A percentile compares a stretch with the other conserved stretches of the same genome.
Conservation (phyloP, 495 filamentous ascomycete genomes). For the Gamarada debralockiae region DNA sequence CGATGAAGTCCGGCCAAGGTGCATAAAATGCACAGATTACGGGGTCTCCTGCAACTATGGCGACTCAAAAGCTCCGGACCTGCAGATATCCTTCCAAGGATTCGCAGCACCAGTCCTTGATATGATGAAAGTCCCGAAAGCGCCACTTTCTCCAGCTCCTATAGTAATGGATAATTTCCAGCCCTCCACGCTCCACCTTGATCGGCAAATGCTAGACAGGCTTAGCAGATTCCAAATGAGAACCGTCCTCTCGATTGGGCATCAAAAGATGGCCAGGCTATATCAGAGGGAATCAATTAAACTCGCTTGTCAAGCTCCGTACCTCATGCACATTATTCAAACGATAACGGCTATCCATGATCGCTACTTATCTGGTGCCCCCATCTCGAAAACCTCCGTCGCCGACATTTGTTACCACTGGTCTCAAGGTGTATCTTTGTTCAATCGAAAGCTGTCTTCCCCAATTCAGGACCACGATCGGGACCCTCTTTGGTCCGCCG, state of each 20-base stretch:
- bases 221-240: slow-evolving; percentile 34
- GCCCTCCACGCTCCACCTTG: slow-evolving; percentile 23
- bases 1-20: slow-evolving; percentile 40
- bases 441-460: slow-evolving; percentile 32
- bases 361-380: slow-evolving; percentile 20
- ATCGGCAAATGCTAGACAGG: slow-evolving; percentile 23
- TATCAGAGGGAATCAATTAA: slow-evolving; percentile 26
- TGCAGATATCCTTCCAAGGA: slow-evolving; percentile 30
- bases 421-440: slow-evolving; percentile 32
- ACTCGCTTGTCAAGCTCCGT: slow-evolving; percentile 29
- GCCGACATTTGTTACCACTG: slow-evolving; percentile 30
- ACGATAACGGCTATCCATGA: slow-evolving; percentile 36
- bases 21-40: slow-evolving; percentile 36
- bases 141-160: too few relatives aligned
- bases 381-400: slow-evolving; percentile 12
- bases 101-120: too few relatives aligned
- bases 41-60: slow-evolving; percentile 41
- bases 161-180: too few relatives aligned
- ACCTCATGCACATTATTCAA: slow-evolving; percentile 35
- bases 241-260: slow-evolving; percentile 37
- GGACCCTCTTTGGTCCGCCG: slow-evolving; percentile 36
- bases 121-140: too few relatives aligned
- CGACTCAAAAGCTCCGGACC: slow-evolving; percentile 19
- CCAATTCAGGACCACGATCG: slow-evolving; percentile 25
- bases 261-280: slow-evolving; percentile 18